Percentiles rank a stretch among this genome's conserved stretches.
Evolutionary conservation across 495 filamentous ascomycete species (phyloP).

Genomic region (Penicillium malachiteum): DNA sequence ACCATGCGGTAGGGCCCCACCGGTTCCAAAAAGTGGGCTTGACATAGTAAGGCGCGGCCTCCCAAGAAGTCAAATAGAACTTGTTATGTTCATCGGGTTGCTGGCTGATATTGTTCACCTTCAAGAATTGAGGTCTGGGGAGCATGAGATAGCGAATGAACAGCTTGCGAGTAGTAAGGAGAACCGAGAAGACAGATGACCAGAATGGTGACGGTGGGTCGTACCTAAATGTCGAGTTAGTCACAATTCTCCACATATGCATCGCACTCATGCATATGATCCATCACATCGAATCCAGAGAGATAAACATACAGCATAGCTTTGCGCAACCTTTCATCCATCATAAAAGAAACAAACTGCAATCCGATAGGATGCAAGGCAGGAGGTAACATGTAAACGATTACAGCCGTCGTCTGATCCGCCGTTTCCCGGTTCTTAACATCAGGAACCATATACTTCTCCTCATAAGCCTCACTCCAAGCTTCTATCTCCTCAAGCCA

Average conservation of each 20-base stretch:
- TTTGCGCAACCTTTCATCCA: slow-evolving; percentile 61
- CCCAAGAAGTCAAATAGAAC: slow-evolving; percentile 49
- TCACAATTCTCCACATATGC: too few species aligned
- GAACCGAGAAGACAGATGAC: slow-evolving; percentile 34
- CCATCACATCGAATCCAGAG: too few species aligned
- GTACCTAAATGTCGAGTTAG: slow-evolving; percentile 33
- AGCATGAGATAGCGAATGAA: slow-evolving; percentile 54
- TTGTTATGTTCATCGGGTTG: slow-evolving; percentile 48
- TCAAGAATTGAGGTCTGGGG: slow-evolving; percentile 52
- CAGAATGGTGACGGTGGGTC: slow-evolving; percentile 40
- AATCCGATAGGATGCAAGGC: slow-evolving; percentile 46
- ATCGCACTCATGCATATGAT: background rate
- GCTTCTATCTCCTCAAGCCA: slow-evolving; percentile 61
- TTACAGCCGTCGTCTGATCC: slow-evolving; percentile 54
- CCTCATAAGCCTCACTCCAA: slow-evolving; percentile 62
- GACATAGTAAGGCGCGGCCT: slow-evolving; percentile 58
- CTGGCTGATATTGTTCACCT: slow-evolving; percentile 37
- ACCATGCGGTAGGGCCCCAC: slow-evolving; percentile 56
- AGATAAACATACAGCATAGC: slow-evolving; percentile 58
- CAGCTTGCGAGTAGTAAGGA: slow-evolving; percentile 50
- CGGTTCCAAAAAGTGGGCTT: slow-evolving; percentile 60
- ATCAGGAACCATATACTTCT: slow-evolving; percentile 56
- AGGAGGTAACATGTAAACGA: slow-evolving; percentile 58
- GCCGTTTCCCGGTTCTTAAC: slow-evolving; percentile 52
- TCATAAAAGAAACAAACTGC: slow-evolving; percentile 55